Percentiles rank a stretch among this genome's conserved stretches.
Evolutionary conservation across 345 rosid species (phyloP).

Genomic region (Noccaea caerulescens): DNA sequence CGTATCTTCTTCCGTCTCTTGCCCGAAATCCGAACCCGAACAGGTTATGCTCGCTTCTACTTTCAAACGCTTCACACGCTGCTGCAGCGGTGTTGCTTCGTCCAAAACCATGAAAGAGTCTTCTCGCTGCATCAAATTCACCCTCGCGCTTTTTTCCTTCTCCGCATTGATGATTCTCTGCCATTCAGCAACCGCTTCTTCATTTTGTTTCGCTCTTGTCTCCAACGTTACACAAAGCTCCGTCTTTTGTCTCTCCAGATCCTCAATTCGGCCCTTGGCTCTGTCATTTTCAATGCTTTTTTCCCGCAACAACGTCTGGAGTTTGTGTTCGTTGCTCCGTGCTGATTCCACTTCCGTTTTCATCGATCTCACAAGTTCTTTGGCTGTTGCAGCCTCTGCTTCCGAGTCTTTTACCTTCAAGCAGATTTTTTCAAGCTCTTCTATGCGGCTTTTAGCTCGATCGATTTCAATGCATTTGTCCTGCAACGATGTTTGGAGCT

Average conservation of each 20-base stretch:
- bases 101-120: slow-evolving; percentile 23
- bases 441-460: slow-evolving; percentile 38
- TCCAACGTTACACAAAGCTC: slow-evolving; percentile 36
- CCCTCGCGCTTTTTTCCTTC: slow-evolving; percentile 21
- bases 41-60: slow-evolving; percentile 36
- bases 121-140: slow-evolving; percentile 37
- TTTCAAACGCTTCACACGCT: slow-evolving; percentile 47
- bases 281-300: slow-evolving; percentile 36
- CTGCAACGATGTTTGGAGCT: slow-evolving; percentile 38
- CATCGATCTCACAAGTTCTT: slow-evolving; percentile 38
- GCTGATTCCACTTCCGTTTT: slow-evolving; percentile 24
- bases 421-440: slow-evolving; percentile 45
- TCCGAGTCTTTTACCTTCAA: slow-evolving; percentile 40
- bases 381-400: slow-evolving; percentile 42
- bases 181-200: slow-evolving; percentile 24
- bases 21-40: slow-evolving; percentile 29
- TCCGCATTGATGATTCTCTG: slow-evolving; percentile 34
- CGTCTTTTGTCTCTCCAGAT: slow-evolving; percentile 42
- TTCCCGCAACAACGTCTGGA: slow-evolving; percentile 42
- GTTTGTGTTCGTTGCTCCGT: slow-evolving; percentile 33
- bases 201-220: slow-evolving; percentile 37
- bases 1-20: slow-evolving; percentile 32
- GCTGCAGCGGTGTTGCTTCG: slow-evolving; percentile 36
- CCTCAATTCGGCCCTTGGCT: slow-evolving; percentile 29
- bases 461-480: slow-evolving; percentile 40